A percentile compares a stretch with the other conserved stretches of the same genome.
These are phyloP conservation scores for Pythium aphanidermatum DNA, from an alignment of 352 stramenopile genomes.

Conservation along the genomic window DNA sequence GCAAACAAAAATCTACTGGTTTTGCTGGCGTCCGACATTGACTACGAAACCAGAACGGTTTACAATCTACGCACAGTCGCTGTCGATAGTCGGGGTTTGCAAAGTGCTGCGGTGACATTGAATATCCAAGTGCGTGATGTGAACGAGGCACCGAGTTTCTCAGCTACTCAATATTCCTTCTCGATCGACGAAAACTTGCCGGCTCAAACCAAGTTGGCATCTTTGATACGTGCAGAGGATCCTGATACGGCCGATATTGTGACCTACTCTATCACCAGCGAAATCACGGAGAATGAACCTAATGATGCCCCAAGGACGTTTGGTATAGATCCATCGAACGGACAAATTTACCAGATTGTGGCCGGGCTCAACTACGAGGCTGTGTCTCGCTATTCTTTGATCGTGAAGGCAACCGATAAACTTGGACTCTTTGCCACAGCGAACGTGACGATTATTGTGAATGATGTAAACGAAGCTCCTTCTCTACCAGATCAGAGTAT, in stretches of 20 bases:
- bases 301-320: constrained; percentile 25
- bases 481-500: constrained; percentile 11
- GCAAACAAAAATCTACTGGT: background rate
- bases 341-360: constrained; percentile 28
- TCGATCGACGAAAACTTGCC: constrained; percentile 26
- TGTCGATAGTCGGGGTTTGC: constrained; percentile 9
- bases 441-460: constrained; percentile 15
- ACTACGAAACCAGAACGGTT: constrained; percentile 13
- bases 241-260: constrained; percentile 22
- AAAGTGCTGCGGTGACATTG: constrained; percentile 10
- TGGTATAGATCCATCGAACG: constrained; percentile 30
- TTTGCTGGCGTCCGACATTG: background rate
- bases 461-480: constrained; percentile 32
- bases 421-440: constrained; percentile 11
- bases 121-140: constrained; percentile 23
- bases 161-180: background rate
- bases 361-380: constrained; percentile 33
- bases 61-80: constrained; percentile 14
- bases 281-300: constrained; percentile 1
- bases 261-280: constrained; percentile 18
- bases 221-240: constrained; percentile 18
- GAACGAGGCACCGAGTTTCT: constrained; percentile 28
- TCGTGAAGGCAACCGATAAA: constrained; percentile 15
- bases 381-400: constrained; percentile 2
- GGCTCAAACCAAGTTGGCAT: constrained; percentile 8